These are phyloP conservation scores for Aspergillus fijiensis DNA, from an alignment of 2,329 filamentous ascomycete genomes.

Conservation along the genomic window DNA sequence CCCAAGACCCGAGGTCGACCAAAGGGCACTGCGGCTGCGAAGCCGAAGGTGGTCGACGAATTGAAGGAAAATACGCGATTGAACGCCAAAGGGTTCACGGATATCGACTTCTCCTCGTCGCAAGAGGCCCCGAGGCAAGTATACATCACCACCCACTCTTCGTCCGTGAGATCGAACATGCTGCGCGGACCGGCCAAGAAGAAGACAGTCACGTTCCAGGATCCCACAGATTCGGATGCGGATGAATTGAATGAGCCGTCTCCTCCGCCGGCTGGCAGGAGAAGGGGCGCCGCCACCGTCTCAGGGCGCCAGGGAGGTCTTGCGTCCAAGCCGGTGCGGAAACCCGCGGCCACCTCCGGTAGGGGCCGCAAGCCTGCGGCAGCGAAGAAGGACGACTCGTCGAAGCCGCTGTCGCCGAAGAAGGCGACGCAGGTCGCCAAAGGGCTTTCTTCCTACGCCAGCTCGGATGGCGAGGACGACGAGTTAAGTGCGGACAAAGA, in stretches of 20 bases:
- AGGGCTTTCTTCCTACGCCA: slow-evolving; percentile 35
- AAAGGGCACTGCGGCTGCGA: slow-evolving; percentile 23
- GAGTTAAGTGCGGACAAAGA: slow-evolving; percentile 42
- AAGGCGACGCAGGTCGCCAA: slow-evolving; percentile 50
- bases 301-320: slow-evolving; percentile 38
- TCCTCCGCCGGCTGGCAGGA: slow-evolving; percentile 24
- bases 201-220: slow-evolving; percentile 51
- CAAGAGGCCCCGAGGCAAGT: slow-evolving; percentile 24
- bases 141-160: slow-evolving; percentile 30
- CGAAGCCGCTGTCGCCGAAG: slow-evolving; percentile 49
- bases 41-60: slow-evolving; percentile 9
- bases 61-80: slow-evolving; percentile 17
- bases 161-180: slow-evolving; percentile 30
- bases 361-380: slow-evolving; percentile 37
- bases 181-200: slow-evolving; percentile 35
- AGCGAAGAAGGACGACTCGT: slow-evolving; percentile 29
- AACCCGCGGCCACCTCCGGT: slow-evolving; percentile 30
- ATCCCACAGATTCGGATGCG: slow-evolving; percentile 43
- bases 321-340: slow-evolving; percentile 49
- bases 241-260: slow-evolving; percentile 36
- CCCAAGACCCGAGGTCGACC: slow-evolving; percentile 33
- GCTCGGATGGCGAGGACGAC: slow-evolving; percentile 45
- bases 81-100: slow-evolving; percentile 10
- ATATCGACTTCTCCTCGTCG: slow-evolving; percentile 12
- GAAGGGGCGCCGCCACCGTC: slow-evolving; percentile 21